Evolutionary conservation across 2,329 filamentous ascomycete genomes (phyloP).

Genomic region (Diaporthe nobilis): DNA sequence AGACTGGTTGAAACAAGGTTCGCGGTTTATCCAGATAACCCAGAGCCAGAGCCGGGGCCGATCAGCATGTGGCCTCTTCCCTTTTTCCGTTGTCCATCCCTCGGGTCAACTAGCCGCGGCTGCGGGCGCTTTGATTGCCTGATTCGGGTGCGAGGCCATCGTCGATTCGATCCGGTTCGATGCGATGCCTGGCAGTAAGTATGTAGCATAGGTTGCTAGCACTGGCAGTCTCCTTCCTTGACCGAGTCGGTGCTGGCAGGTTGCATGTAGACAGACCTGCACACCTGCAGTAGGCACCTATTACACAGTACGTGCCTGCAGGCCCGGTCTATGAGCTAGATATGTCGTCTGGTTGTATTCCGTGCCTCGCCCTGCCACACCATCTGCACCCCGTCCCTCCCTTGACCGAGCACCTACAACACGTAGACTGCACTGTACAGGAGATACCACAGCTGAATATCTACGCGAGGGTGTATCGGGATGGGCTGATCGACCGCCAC

Average conservation of each 20-base stretch:
- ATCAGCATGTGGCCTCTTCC: neutral
- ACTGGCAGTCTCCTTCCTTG: neutral
- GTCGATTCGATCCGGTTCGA: slow-evolving; percentile 29
- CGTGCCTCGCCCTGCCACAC: slow-evolving; percentile 4
- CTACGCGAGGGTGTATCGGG: slow-evolving; percentile 24
- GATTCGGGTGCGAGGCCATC: slow-evolving; percentile 25
- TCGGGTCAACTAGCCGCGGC: slow-evolving; percentile 31
- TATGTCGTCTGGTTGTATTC: slow-evolving; percentile 13
- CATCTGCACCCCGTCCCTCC: neutral
- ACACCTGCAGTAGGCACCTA: neutral
- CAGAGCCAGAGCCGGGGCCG: neutral
- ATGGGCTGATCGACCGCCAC: slow-evolving; percentile 21
- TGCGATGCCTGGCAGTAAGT: slow-evolving; percentile 11
- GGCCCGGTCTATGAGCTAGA: neutral
- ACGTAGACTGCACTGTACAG: neutral
- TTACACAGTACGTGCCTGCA: neutral
- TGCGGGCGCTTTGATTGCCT: slow-evolving; percentile 30
- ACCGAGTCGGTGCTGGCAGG: slow-evolving; percentile 13
- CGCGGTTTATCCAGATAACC: slow-evolving; percentile 14
- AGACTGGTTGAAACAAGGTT: slow-evolving; percentile 23
- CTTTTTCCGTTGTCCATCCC: slow-evolving; percentile 10
- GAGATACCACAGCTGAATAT: neutral
- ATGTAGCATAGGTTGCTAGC: neutral
- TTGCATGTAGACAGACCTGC: slow-evolving; percentile 14
- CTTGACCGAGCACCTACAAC: neutral